Evolutionary conservation across 2,329 filamentous ascomycete species (phyloP).

Genomic region (Cylindrodendrum hubeiense): DNA sequence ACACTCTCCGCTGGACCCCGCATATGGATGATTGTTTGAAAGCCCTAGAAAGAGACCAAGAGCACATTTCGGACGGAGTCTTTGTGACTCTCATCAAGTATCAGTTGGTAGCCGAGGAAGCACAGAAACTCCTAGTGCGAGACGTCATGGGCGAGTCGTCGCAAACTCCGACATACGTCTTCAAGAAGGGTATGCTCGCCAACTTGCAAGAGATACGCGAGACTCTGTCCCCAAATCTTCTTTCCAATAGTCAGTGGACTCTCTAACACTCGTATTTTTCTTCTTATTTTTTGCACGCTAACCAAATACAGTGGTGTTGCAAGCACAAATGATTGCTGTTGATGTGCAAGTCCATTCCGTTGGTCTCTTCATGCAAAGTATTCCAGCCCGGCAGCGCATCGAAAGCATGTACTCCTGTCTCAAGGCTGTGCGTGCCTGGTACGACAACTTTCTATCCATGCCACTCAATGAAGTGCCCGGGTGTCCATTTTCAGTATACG

Average conservation of each 20-base stretch:
- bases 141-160: constrained; percentile 45
- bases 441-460: constrained; percentile 52
- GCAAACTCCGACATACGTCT: constrained; percentile 49
- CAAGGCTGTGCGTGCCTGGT: constrained; percentile 50
- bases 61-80: constrained; percentile 62
- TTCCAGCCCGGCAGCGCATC: constrained; percentile 49
- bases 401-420: constrained; percentile 53
- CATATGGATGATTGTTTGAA: constrained; percentile 70
- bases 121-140: constrained; percentile 46
- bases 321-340: constrained; percentile 45
- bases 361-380: constrained; percentile 47
- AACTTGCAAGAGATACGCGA: constrained; percentile 45
- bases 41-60: constrained; percentile 57
- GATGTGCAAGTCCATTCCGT: constrained; percentile 50
- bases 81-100: constrained; percentile 54
- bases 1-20: constrained; percentile 67
- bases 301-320: constrained; percentile 43
- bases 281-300: constrained; percentile 10
- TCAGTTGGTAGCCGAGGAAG: constrained; percentile 56
- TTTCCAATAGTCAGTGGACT: constrained; percentile 43
- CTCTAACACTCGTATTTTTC: background rate
- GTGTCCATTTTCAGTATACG: constrained; percentile 50
- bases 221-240: constrained; percentile 37
- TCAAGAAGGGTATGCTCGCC: constrained; percentile 47
- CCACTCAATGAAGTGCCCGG: constrained; percentile 46